phyloP scores from a whole-genome alignment of 495 filamentous ascomycete species.

The Aspergillus baeticus region DNA sequence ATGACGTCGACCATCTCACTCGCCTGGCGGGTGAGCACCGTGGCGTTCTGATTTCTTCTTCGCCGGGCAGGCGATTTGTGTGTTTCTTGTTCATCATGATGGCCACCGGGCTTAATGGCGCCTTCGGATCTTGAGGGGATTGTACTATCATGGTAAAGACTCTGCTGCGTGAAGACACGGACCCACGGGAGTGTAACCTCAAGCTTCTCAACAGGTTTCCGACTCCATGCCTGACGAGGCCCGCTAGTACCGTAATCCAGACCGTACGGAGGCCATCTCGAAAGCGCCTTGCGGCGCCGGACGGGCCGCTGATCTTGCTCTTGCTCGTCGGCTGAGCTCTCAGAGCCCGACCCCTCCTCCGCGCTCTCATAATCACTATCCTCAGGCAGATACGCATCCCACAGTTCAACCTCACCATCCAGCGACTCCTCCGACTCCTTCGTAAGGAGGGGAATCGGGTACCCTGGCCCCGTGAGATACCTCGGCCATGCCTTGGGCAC shows the following conservation, averaged over 20 bases:
- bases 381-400: not conserved
- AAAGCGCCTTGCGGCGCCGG: constrained; percentile 36
- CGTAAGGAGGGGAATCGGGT: constrained; percentile 33
- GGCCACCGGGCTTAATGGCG: no score
- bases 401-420: not conserved
- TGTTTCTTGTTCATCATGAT: not conserved
- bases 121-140: no score
- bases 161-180: constrained; percentile 19
- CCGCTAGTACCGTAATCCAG: constrained; percentile 34
- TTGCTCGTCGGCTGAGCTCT: not conserved
- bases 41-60: constrained; percentile 2
- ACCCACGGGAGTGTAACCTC: constrained; percentile 37
- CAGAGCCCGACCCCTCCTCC: not conserved
- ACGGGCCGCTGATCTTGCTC: not conserved
- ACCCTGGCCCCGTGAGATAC: constrained; percentile 36
- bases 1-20: constrained; percentile 41
- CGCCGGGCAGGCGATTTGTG: no score
- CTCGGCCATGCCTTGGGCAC: constrained; percentile 33
- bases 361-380: constrained; percentile 8
- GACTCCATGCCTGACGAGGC: constrained; percentile 11
- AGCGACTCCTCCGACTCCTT: constrained; percentile 2
- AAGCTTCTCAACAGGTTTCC: constrained; percentile 21
- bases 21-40: constrained; percentile 32
- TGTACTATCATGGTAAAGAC: not conserved
- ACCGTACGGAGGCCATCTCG: constrained; percentile 43